Evolutionary conservation across 2,329 filamentous ascomycete species (phyloP), one percentile per base, ranked within the genome.

Genomic region (Madurella mycetomatis): DNA sequence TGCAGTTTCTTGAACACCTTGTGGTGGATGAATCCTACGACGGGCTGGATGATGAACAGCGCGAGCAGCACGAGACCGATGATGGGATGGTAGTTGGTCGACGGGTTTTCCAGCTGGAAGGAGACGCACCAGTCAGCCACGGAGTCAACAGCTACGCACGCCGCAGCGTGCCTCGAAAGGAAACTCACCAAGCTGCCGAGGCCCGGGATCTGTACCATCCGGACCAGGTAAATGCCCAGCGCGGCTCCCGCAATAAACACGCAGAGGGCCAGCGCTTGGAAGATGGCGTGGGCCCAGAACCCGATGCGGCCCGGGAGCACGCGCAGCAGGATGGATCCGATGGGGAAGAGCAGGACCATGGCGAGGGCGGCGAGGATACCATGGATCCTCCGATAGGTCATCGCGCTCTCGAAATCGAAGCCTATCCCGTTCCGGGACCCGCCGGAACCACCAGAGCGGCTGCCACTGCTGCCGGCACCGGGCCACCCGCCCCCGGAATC

Each of bases 21-120:
- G 59, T 79, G 76, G 59, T 79, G 76, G 4, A 73, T 42, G 41
- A 66, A 59, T 2, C 76, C 76, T 1, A 76, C 62, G 2, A 72
- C 15, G 0, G 75, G 73, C 63, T 78, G 75, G 43, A 74, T 53
- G 57, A 72, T 55, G 5, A 78, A 63, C 1, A 67, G 51, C 11
- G 56, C 68, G 8, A 79, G 67, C 2, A 75, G 62, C 4, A 75
- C 64, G 47, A 78, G 63, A 31, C 76, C 76, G 55, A 79, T 72
- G 57, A 78, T 75, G 34, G 74, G 74, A 58, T 79, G 76, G 43
- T 67, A 69, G 57, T 72, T 73, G 34, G 65, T 63, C 4, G 62
- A 49, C 5, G 64, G 56, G n/a, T 64, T 62, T 12, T 63, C 57
- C 7, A 76, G 55, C 67, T 74, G 47, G 30, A 56, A 12, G 11